Evolutionary conservation across 352 stramenopile genomes (phyloP).

Genomic region (Pythium brassicae): DNA sequence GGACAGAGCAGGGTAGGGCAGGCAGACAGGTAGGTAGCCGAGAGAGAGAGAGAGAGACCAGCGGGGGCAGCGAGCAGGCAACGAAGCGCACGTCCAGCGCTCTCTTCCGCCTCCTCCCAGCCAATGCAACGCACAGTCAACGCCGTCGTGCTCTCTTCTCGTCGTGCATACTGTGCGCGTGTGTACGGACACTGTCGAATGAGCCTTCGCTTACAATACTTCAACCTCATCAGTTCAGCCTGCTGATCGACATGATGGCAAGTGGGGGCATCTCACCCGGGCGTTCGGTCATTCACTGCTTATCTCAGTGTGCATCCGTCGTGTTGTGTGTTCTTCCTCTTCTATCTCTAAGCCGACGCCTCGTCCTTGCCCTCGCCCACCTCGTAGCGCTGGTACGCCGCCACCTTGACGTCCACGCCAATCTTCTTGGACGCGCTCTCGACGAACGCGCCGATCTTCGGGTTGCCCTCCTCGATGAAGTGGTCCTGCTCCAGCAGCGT

Average conservation of each 20-base stretch:
- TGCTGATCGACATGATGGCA: too few species aligned
- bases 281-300: conserved; percentile 1
- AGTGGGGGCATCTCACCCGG: too few species aligned
- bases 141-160: too few species aligned
- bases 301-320: background rate
- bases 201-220: too few species aligned
- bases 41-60: background rate
- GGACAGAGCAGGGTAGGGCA: too few species aligned
- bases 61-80: too few species aligned
- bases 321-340: background rate
- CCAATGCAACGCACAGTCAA: too few species aligned
- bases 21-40: background rate
- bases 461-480: conserved; percentile 92
- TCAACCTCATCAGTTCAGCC: too few species aligned
- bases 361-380: conserved; percentile 53
- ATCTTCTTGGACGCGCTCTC: conserved; percentile 57
- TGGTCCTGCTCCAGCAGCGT: conserved; percentile 93
- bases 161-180: too few species aligned
- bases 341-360: conserved; percentile 26
- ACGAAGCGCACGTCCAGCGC: too few species aligned
- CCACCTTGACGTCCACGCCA: conserved; percentile 54
- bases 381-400: conserved; percentile 74
- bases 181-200: too few species aligned
- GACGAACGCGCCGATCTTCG: conserved; percentile 81
- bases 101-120: too few species aligned